Evolutionary conservation across 441 rosid species (phyloP).

Genomic region (Euphorbia celastroides): DNA sequence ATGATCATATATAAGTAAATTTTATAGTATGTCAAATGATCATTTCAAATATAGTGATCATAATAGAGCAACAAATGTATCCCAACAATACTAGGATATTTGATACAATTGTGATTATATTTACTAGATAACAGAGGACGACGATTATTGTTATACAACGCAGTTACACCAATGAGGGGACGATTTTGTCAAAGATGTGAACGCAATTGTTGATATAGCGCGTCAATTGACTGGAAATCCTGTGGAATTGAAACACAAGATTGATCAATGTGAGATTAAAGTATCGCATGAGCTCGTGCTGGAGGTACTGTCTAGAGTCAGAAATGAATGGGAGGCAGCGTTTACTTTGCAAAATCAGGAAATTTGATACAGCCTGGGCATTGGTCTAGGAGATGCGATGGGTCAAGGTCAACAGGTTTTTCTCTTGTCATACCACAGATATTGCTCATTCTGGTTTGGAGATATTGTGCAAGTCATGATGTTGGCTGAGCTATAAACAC

Average conservation of each 20-base stretch:
- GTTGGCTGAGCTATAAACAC: constrained; percentile 83
- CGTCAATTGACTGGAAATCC: constrained; percentile 29
- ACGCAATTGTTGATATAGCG: constrained; percentile 38
- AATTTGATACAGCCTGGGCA: constrained; percentile 87
- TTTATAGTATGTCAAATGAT: too few species aligned
- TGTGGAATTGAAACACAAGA: constrained; percentile 42
- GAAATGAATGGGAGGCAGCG: constrained; percentile 80
- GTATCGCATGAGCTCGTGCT: constrained; percentile 53
- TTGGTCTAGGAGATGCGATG: constrained; percentile 91
- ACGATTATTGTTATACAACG: constrained; percentile 23
- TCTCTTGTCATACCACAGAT: constrained; percentile 75
- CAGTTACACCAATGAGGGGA: constrained; percentile 19
- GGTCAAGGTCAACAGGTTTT: constrained; percentile 29
- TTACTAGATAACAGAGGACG: too few species aligned
- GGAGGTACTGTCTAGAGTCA: constrained; percentile 64
- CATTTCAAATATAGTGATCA: too few species aligned
- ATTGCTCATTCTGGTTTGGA: constrained; percentile 80
- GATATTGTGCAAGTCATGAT: constrained; percentile 82
- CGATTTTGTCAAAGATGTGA: constrained; percentile 36
- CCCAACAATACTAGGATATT: too few species aligned
- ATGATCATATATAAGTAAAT: too few species aligned
- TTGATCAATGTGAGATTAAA: constrained; percentile 49
- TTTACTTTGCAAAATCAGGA: constrained; percentile 82
- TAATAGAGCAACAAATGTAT: too few species aligned
- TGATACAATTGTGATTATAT: too few species aligned